A percentile compares a stretch with the other conserved stretches of the same genome.
Evolutionary conservation across 2,329 filamentous ascomycete genomes (phyloP).

Genomic region (Alternaria sp.): DNA sequence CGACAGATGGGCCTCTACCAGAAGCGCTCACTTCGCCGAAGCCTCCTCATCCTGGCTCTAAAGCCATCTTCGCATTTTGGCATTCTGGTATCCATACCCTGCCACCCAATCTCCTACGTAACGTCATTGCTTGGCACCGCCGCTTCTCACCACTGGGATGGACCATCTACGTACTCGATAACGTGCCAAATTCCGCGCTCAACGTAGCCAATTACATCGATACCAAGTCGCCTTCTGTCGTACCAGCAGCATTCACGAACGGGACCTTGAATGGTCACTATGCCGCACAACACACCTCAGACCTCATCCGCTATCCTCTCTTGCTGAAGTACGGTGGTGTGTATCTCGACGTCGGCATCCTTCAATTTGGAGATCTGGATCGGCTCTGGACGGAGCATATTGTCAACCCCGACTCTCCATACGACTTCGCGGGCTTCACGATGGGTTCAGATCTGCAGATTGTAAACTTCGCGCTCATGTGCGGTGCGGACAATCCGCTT

Average conservation of each 20-base stretch:
- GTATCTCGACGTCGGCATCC: conserved; percentile 65
- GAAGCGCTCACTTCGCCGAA: conserved; percentile 27
- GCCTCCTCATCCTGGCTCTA: conserved; percentile 55
- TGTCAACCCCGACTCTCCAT: conserved; percentile 58
- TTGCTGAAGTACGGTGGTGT: conserved; percentile 66
- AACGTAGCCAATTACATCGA: conserved; percentile 63
- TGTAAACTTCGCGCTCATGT: conserved; percentile 36
- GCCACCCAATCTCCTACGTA: conserved; percentile 63
- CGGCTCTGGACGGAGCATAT: conserved; percentile 62
- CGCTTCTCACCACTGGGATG: conserved; percentile 63
- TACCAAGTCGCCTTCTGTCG: conserved; percentile 53
- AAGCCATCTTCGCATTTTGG: conserved; percentile 69
- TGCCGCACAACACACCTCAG: conserved; percentile 64
- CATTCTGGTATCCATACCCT: conserved; percentile 60
- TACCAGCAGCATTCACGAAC: conserved; percentile 62
- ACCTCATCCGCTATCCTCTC: conserved; percentile 66
- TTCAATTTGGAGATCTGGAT: conserved; percentile 67
- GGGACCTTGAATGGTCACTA: conserved; percentile 61
- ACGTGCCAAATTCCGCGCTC: conserved; percentile 54
- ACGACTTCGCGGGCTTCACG: conserved; percentile 44
- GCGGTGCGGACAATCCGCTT: conserved; percentile 55
- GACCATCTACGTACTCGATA: conserved; percentile 63
- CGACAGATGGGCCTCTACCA: conserved; percentile 15
- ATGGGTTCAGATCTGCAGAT: conserved; percentile 36
- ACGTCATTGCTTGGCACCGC: conserved; percentile 63